Percentiles rank a stretch among this genome's conserved stretches.
These are phyloP conservation scores for Rhodofomes roseus DNA, from an alignment of 1,284 basidiomycete species.

Conservation along the genomic window DNA sequence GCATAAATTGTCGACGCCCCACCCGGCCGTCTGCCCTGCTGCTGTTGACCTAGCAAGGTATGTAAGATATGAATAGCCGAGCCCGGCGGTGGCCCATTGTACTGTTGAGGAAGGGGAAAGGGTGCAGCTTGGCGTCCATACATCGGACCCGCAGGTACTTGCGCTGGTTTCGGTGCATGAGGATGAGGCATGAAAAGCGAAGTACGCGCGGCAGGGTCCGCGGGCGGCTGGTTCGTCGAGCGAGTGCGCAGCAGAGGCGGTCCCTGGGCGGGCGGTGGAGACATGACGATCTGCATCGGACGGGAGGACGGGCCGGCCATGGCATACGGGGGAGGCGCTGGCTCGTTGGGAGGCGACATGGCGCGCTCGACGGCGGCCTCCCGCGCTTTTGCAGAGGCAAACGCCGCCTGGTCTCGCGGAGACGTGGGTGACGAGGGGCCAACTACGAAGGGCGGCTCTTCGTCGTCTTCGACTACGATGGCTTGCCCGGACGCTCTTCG, in stretches of 20 bases:
- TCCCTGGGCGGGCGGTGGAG: conserved; percentile 1
- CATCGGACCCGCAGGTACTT: conserved; percentile 49
- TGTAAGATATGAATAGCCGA: conserved; percentile 32
- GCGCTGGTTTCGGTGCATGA: conserved; percentile 59
- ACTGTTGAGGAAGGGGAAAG: conserved; percentile 6
- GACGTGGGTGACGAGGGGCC: neutral
- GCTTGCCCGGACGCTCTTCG: conserved; percentile 14
- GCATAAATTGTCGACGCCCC: conserved; percentile 58
- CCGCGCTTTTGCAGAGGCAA: neutral
- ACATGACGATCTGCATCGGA: conserved; percentile 11
- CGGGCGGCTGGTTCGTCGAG: conserved; percentile 6
- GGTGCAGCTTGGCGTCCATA: conserved; percentile 41
- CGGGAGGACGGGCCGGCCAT: neutral
- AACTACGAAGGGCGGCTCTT: neutral
- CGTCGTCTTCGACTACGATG: conserved; percentile 38
- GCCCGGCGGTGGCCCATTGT: conserved; percentile 17
- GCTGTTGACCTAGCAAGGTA: conserved; percentile 16
- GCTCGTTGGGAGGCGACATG: conserved; percentile 7
- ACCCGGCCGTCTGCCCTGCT: conserved; percentile 15
- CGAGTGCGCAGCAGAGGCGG: neutral
- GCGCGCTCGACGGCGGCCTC: neutral
- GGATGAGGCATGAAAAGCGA: conserved; percentile 70
- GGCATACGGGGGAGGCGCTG: conserved; percentile 15
- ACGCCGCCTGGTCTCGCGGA: neutral
- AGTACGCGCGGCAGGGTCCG: conserved; percentile 27